These are phyloP conservation scores for Ascochyta viciae-villosae DNA, from an alignment of 2,329 filamentous ascomycete genomes.

Conservation along the genomic window DNA sequence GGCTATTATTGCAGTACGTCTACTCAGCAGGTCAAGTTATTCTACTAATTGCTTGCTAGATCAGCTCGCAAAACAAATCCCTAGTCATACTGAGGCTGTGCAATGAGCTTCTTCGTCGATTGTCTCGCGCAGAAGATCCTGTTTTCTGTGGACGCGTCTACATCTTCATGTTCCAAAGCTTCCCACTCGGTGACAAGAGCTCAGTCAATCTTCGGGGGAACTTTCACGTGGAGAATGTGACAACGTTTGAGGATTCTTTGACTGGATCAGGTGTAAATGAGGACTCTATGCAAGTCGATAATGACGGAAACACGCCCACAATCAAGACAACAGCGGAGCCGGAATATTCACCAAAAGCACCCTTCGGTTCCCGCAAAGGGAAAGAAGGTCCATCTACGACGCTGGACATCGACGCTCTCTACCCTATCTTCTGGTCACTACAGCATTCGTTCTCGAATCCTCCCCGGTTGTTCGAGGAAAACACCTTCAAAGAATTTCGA, in stretches of 20 bases:
- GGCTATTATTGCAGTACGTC: constrained; percentile 75
- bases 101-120: constrained; percentile 89
- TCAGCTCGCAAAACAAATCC: constrained; percentile 69
- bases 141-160: constrained; percentile 97
- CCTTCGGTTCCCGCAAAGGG: constrained; percentile 35
- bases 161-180: constrained; percentile 98
- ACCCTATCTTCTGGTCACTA: constrained; percentile 92
- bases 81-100: constrained; percentile 91
- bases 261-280: constrained; percentile 46
- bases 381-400: constrained; percentile 55
- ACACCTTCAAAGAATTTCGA: constrained; percentile 72
- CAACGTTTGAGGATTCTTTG: constrained; percentile 73
- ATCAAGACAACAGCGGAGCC: constrained; percentile 32
- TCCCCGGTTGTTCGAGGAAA: constrained; percentile 76
- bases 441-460: constrained; percentile 93
- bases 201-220: constrained; percentile 96
- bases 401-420: constrained; percentile 76
- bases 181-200: constrained; percentile 94
- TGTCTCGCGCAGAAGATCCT: constrained; percentile 96
- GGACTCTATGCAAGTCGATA: constrained; percentile 73
- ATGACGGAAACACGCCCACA: constrained; percentile 41
- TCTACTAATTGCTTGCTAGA: constrained; percentile 39
- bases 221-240: constrained; percentile 95
- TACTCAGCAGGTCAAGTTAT: background rate
- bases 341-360: constrained; percentile 47